Conservation (phyloP, 768 basidiomycete species). For the Brasilioporus rufonigricans region DNA sequence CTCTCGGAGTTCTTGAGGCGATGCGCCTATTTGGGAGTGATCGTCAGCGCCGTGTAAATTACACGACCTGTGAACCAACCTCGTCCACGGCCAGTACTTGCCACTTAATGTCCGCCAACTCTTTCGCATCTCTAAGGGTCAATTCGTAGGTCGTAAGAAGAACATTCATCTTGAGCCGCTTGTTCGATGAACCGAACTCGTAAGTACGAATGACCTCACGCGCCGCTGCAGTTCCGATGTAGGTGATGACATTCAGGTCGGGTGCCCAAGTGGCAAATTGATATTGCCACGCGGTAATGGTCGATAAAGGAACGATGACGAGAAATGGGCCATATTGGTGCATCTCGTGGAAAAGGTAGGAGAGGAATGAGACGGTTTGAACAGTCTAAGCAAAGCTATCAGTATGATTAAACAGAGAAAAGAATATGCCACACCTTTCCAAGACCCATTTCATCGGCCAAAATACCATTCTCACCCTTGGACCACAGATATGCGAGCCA, state of each 20-base stretch:
- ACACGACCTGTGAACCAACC: slow-evolving; percentile 40
- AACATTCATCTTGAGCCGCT: slow-evolving; percentile 96
- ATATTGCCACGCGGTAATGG: slow-evolving; percentile 96
- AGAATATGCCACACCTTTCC: slow-evolving; percentile 63
- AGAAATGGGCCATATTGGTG: slow-evolving; percentile 96
- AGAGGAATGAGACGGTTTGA: slow-evolving; percentile 93
- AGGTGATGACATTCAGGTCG: slow-evolving; percentile 94
- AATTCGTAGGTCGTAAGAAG: slow-evolving; percentile 96
- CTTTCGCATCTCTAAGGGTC: slow-evolving; percentile 84
- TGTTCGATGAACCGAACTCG: slow-evolving; percentile 87
- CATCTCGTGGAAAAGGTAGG: slow-evolving; percentile 89
- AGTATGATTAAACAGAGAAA: slow-evolving; percentile 7
- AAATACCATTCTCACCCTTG: slow-evolving; percentile 91
- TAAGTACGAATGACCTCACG: slow-evolving; percentile 89
- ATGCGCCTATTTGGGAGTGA: slow-evolving; percentile 63
- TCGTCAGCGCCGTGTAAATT: slow-evolving; percentile 14
- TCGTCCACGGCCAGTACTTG: slow-evolving; percentile 96
- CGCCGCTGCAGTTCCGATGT: slow-evolving; percentile 85
- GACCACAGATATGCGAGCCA: slow-evolving; percentile 99
- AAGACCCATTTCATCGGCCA: slow-evolving; percentile 99
- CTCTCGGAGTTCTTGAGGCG: slow-evolving; percentile 97
- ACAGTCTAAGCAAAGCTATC: slow-evolving; percentile 59
- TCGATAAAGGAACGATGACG: slow-evolving; percentile 96
- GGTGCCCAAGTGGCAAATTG: slow-evolving; percentile 96
- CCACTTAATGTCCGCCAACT: slow-evolving; percentile 94